Percentiles rank a stretch among this genome's conserved stretches.
Conservation (phyloP, 768 basidiomycete species). For the Termitomyces sp. region DNA sequence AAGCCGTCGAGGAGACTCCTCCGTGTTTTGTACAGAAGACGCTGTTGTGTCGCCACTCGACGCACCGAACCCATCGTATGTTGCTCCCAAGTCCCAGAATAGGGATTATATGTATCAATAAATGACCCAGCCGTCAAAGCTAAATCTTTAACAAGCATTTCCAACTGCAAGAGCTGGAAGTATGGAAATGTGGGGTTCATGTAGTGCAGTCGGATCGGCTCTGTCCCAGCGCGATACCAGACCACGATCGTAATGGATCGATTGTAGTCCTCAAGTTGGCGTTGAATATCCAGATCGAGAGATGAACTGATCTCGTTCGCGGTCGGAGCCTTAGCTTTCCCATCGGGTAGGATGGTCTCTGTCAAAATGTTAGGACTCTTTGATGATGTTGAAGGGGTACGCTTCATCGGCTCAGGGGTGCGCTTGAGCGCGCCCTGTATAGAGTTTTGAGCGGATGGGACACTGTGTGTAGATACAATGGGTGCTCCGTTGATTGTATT, state of each 20-base stretch:
- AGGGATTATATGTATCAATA: conserved; percentile 57
- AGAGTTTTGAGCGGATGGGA: conserved; percentile 12
- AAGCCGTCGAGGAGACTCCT: conserved; percentile 58
- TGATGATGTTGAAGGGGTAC: conserved; percentile 3
- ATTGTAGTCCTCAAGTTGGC: conserved; percentile 40
- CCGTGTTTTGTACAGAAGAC: conserved; percentile 59
- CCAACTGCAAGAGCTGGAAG: conserved; percentile 55
- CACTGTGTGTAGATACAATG: conserved; percentile 2
- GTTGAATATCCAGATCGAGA: conserved; percentile 32
- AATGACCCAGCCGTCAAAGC: conserved; percentile 50
- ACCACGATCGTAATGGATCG: conserved; percentile 64
- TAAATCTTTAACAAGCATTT: conserved; percentile 51
- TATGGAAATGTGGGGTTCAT: conserved; percentile 62
- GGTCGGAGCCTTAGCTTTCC: neutral
- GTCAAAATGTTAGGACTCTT: conserved; percentile 6
- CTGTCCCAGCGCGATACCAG: conserved; percentile 63
- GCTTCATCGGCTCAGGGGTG: conserved; percentile 9
- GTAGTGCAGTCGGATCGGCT: conserved; percentile 57
- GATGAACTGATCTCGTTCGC: neutral
- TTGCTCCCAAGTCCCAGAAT: conserved; percentile 63
- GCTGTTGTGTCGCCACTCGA: conserved; percentile 54
- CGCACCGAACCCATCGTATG: conserved; percentile 59
- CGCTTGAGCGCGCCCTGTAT: conserved; percentile 14
- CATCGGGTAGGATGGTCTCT: neutral
- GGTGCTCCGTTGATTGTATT: conserved; percentile 5